Conservation (phyloP, 176 grass and related monocot species). For the Miscanthus lutarioriparius region DNA sequence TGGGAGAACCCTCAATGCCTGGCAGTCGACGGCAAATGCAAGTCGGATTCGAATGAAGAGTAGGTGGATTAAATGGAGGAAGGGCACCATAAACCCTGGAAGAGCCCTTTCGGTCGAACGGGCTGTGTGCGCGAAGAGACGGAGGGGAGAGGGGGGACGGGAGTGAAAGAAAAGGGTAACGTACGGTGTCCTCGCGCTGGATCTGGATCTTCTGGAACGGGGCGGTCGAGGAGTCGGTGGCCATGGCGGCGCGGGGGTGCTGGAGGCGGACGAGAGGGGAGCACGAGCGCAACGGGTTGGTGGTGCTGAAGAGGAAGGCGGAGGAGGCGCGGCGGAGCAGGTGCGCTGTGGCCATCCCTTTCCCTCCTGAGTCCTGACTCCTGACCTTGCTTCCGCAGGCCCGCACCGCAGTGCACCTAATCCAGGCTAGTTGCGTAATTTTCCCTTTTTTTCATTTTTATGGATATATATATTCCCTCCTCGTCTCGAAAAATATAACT, state of each 20-base stretch:
- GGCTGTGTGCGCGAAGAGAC: background rate
- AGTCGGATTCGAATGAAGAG: background rate
- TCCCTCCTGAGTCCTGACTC: too few relatives aligned
- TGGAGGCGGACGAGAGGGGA: conserved; percentile 20
- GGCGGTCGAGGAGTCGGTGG: conserved; percentile 38
- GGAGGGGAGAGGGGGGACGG: background rate
- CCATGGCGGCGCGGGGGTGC: conserved; percentile 44
- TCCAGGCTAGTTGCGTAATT: too few relatives aligned
- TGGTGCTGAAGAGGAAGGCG: conserved; percentile 12
- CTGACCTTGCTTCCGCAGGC: too few relatives aligned
- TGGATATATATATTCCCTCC: too few relatives aligned
- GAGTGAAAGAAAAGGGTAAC: background rate
- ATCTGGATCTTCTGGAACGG: conserved; percentile 79
- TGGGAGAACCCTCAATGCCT: background rate
- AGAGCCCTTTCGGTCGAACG: background rate
- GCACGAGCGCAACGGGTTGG: background rate
- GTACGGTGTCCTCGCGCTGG: conserved; percentile 76
- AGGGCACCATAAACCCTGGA: background rate
- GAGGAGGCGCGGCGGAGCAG: conserved; percentile 26
- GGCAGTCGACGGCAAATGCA: background rate
- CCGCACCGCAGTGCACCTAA: too few relatives aligned
- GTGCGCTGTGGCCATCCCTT: conserved; percentile 39
- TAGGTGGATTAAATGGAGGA: too few relatives aligned
- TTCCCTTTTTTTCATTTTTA: too few relatives aligned
- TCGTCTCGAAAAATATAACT: too few relatives aligned